Conservation (phyloP, 2,329 filamentous ascomycete species). For the Venturia oleaginea region DNA sequence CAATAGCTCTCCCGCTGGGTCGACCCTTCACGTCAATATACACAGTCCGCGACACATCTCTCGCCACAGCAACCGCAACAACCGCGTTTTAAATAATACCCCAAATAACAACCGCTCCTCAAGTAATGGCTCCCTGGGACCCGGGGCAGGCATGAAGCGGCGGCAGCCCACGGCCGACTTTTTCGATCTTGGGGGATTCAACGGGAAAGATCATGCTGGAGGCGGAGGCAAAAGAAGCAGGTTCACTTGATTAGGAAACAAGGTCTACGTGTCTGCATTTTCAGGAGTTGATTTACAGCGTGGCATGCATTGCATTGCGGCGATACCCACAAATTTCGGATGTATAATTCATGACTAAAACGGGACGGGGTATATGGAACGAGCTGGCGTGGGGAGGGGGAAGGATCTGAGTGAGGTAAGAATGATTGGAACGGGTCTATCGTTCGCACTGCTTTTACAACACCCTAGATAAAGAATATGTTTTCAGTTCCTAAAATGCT, state of each 20-base stretch:
- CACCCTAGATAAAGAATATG: not conserved
- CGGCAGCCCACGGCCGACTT: slow-evolving; percentile 66
- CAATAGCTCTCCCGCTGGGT: slow-evolving; percentile 23
- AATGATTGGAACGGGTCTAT: not conserved
- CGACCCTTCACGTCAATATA: slow-evolving; percentile 14
- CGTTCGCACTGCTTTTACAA: not conserved
- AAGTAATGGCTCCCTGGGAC: slow-evolving; percentile 42
- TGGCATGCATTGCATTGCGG: not conserved
- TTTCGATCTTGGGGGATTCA: slow-evolving; percentile 60
- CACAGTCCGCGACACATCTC: slow-evolving; percentile 5
- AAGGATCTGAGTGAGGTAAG: not conserved
- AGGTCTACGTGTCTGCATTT: not conserved
- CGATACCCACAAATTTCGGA: not conserved
- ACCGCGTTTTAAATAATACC: not conserved
- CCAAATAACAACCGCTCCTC: not conserved
- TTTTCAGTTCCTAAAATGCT: not conserved
- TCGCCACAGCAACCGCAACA: slow-evolving; percentile 18
- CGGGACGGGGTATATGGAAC: not conserved
- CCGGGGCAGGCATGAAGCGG: slow-evolving; percentile 61
- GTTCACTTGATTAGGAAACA: slow-evolving; percentile 21
- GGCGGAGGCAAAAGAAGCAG: slow-evolving; percentile 31
- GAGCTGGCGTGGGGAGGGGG: not conserved
- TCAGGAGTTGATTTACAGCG: not conserved
- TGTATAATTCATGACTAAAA: not conserved
- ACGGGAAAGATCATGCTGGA: slow-evolving; percentile 50